A percentile compares a stretch with the other conserved stretches of the same genome.
Conservation (phyloP, 805 yeast species). For the Metschnikowia sp. region DNA sequence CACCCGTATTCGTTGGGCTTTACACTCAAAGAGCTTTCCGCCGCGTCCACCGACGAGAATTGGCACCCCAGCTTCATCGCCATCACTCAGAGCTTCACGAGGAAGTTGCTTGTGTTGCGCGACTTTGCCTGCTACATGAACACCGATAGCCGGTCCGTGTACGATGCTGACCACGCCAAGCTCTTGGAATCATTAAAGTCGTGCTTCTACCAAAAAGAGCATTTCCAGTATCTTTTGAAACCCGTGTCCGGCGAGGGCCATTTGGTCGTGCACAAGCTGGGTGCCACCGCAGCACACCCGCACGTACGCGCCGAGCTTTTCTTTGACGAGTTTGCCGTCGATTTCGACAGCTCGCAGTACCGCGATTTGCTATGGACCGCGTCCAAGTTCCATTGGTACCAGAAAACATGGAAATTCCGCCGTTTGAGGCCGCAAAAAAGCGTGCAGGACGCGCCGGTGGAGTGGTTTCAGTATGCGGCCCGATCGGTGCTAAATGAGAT, state of each 20-base stretch:
- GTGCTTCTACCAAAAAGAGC: conserved; percentile 31
- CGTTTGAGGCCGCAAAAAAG: conserved; percentile 60
- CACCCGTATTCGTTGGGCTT: conserved; percentile 79
- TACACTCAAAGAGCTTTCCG: conserved; percentile 81
- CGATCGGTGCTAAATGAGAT: conserved; percentile 73
- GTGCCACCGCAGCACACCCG: conserved; percentile 64
- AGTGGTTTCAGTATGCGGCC: conserved; percentile 83
- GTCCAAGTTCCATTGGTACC: conserved; percentile 75
- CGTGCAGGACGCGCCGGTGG: conserved; percentile 59
- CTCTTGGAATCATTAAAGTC: conserved; percentile 48
- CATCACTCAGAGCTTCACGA: conserved; percentile 59
- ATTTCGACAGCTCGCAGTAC: conserved; percentile 81
- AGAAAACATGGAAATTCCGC: conserved; percentile 72
- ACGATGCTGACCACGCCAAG: conserved; percentile 45
- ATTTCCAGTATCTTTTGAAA: conserved; percentile 57
- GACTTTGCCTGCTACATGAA: conserved; percentile 82
- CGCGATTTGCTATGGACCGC: conserved; percentile 76
- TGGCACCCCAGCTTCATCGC: conserved; percentile 88
- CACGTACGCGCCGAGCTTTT: conserved; percentile 71
- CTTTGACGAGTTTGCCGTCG: conserved; percentile 87
- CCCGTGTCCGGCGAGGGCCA: conserved; percentile 92
- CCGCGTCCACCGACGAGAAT: conserved; percentile 78
- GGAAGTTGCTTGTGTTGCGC: conserved; percentile 72
- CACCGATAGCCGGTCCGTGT: conserved; percentile 54
- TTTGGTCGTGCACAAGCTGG: conserved; percentile 73